Evolutionary conservation across 129 eudicot genomes (phyloP), one percentile per base, ranked within the genome.

Genomic region (Sambucus nigra): DNA sequence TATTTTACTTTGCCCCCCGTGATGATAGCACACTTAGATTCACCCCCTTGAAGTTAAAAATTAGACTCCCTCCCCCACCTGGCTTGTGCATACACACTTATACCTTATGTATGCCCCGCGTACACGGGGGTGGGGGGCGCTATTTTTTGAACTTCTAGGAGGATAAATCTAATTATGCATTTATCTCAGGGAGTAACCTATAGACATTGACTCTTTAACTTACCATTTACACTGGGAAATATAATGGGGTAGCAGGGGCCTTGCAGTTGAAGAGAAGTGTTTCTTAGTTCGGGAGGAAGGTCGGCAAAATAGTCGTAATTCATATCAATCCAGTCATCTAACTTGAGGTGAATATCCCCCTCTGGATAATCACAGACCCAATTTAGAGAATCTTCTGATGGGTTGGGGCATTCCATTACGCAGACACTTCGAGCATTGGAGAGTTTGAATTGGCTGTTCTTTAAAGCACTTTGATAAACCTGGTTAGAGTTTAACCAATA

Each of bases 301-400:
- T 82, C 87, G 6, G 84, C 94, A 73, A 69, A 92, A 59, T 92
- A 92, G 69, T 86, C 96, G 55, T 82, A 92, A 57, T 82, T 87
- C 71, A 83, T 86, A 60, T 92, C 87, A 25, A 86, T 75, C 95
- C 99, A 91, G 66, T 91, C 91, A 27, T 80, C 88, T 25, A 73
- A 27, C 9, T 80, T 63, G 12, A 91, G 60, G 28, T 69, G 94
- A 29, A 91, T 67, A 64, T 86, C 95, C 46, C 99, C 99, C 23
- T 91, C 95, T 1, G 99, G 99, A 53, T 91, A 91, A 67, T 82
- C 93, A 65, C 98, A 91, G 45, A 91, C 95, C 98, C 98, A 91
- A 69, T 79, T 82, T 12, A 91, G 71, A 5, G 95, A 71, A 70
- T 91, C 98, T 51, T 79, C 95, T 1, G 95, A 77, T 6, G 98